Evolutionary conservation across 2,329 filamentous ascomycete species (phyloP).

Genomic region (Mycosphaerella sp.): DNA sequence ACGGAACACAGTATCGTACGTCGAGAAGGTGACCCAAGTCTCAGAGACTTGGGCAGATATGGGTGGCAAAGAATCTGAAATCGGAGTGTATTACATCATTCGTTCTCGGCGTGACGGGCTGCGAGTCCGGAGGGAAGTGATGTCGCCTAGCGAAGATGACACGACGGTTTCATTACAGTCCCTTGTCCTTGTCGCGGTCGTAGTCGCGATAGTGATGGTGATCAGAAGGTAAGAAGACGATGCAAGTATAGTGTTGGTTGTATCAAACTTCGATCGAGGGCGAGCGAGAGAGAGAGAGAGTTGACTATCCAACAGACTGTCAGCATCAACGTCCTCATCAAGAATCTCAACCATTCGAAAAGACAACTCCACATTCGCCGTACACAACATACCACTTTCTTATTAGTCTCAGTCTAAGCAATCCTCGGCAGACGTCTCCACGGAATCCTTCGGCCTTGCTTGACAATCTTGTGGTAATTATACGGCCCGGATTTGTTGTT

Average conservation of each 20-base stretch:
- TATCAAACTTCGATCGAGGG: too few species aligned
- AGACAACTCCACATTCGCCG: too few species aligned
- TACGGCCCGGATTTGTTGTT: conserved; percentile 30
- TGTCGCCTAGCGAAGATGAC: not conserved
- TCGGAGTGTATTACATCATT: conserved; percentile 1
- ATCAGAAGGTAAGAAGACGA: not conserved
- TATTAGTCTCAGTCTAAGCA: conserved; percentile 21
- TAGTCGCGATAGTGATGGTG: not conserved
- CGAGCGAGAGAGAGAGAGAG: too few species aligned
- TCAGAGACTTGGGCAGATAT: conserved; percentile 6
- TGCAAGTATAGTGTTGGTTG: not conserved
- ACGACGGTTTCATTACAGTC: too few species aligned
- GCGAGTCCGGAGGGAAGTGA: not conserved
- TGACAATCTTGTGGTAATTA: conserved; percentile 31
- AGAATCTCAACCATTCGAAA: too few species aligned
- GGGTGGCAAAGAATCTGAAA: not conserved
- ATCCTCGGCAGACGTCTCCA: conserved; percentile 31
- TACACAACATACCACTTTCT: conserved; percentile 8
- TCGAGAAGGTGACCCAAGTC: conserved; percentile 8
- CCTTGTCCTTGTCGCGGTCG: too few species aligned
- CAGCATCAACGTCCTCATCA: too few species aligned
- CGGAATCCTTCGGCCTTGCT: conserved; percentile 26
- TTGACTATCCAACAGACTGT: too few species aligned
- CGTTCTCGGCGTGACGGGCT: not conserved
- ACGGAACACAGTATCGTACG: not conserved